Evolutionary conservation across 108 stramenopile genomes (phyloP).

Genomic region (Cyclotella atomus): DNA sequence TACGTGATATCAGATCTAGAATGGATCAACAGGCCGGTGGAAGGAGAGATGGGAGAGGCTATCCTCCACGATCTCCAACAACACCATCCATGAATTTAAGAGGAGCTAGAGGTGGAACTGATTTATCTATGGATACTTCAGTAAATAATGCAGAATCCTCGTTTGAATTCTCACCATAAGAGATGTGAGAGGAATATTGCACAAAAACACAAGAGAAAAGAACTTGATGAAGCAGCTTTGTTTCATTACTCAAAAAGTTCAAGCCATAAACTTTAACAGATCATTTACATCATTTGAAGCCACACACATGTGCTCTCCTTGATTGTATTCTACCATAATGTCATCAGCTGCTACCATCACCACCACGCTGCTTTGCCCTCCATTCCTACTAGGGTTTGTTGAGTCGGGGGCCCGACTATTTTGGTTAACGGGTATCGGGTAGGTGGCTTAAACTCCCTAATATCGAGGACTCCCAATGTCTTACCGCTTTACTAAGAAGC

Average conservation of each 20-base stretch:
- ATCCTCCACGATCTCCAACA: constrained; percentile 30
- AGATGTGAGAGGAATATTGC: background rate
- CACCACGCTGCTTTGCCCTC: no score
- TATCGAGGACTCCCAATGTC: no score
- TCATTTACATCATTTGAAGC: background rate
- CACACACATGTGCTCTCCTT: no score
- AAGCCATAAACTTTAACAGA: constrained; percentile 6
- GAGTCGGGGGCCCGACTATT: no score
- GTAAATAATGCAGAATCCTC: constrained; percentile 38
- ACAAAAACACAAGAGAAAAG: background rate
- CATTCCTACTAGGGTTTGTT: no score
- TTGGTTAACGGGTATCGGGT: no score
- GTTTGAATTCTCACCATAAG: constrained; percentile 55
- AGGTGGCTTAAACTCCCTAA: no score
- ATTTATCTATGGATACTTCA: constrained; percentile 41
- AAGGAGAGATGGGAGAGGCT: constrained; percentile 49
- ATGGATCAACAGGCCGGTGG: constrained; percentile 55
- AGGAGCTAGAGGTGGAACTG: constrained; percentile 9
- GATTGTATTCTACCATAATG: no score
- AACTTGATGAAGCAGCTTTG: background rate
- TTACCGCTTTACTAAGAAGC: no score
- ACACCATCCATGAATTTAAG: constrained; percentile 22
- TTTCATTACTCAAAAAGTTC: background rate
- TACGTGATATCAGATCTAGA: constrained; percentile 87
- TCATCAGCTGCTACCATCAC: no score